Evolutionary conservation across 768 basidiomycete genomes (phyloP).

Genomic region (Tulasnella sp.): DNA sequence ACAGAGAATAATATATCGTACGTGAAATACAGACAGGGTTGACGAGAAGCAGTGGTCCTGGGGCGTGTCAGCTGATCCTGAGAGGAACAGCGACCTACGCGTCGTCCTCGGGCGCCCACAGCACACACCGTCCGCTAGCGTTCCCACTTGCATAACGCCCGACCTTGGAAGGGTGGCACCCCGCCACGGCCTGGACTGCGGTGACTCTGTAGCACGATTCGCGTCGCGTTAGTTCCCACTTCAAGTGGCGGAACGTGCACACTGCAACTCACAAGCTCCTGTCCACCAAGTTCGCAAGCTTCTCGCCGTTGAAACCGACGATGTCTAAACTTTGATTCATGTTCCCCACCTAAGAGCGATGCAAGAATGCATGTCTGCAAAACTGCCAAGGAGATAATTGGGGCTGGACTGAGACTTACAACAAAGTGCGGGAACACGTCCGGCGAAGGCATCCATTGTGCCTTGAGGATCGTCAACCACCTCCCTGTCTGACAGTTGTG

Average conservation of each 20-base stretch:
- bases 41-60: background rate
- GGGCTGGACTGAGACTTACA: conserved; percentile 45
- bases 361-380: conserved; percentile 5
- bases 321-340: conserved; percentile 77
- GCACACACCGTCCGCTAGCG: conserved; percentile 69
- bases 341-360: conserved; percentile 55
- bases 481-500: conserved; percentile 83
- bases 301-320: conserved; percentile 72
- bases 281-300: conserved; percentile 43
- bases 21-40: background rate
- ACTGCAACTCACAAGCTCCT: conserved; percentile 3
- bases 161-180: conserved; percentile 70
- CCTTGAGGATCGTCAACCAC: conserved; percentile 75
- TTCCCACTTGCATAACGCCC: conserved; percentile 76
- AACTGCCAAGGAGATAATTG: background rate
- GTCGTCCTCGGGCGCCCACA: conserved; percentile 54
- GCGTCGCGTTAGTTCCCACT: background rate
- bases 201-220: conserved; percentile 50
- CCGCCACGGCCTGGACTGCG: conserved; percentile 87
- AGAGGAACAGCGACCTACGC: background rate
- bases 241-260: background rate
- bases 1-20: background rate
- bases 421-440: conserved; percentile 81
- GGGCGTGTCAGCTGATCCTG: background rate
- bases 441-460: conserved; percentile 74